Conservation (phyloP, 768 basidiomycete genomes). For the Tulasnella sp. region DNA sequence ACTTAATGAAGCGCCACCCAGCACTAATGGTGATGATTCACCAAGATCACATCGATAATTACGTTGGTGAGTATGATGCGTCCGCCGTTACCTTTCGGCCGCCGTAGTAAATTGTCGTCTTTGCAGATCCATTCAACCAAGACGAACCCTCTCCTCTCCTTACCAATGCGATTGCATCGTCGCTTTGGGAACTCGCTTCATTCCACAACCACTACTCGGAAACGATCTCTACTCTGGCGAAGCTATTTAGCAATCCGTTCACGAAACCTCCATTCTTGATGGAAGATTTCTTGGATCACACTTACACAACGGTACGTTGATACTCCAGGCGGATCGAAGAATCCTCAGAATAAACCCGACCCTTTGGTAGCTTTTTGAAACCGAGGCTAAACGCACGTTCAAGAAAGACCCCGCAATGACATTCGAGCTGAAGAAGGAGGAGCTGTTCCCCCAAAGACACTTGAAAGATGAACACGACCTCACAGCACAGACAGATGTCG, state of each 20-base stretch:
- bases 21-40: constrained; percentile 91
- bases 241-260: constrained; percentile 82
- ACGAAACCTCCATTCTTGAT: constrained; percentile 81
- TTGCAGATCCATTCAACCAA: constrained; percentile 55
- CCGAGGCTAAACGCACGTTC: constrained; percentile 66
- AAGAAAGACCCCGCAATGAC: constrained; percentile 60
- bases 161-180: constrained; percentile 74
- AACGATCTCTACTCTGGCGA: constrained; percentile 73
- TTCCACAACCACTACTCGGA: constrained; percentile 76
- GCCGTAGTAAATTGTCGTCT: not conserved
- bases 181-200: constrained; percentile 83
- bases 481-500: not conserved
- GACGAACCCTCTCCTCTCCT: constrained; percentile 59
- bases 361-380: constrained; percentile 62
- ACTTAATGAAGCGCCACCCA: constrained; percentile 84
- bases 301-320: constrained; percentile 55
- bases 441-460: not conserved
- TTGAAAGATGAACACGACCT: not conserved
- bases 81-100: not conserved
- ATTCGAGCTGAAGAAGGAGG: constrained; percentile 18
- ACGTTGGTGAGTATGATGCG: not conserved
- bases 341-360: not conserved
- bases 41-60: constrained; percentile 26
- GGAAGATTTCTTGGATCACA: constrained; percentile 96
- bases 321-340: not conserved